Evolutionary conservation across 129 eudicot genomes (phyloP), one percentile per base, ranked within the genome.

Genomic region (Scalesia atractyloides): DNA sequence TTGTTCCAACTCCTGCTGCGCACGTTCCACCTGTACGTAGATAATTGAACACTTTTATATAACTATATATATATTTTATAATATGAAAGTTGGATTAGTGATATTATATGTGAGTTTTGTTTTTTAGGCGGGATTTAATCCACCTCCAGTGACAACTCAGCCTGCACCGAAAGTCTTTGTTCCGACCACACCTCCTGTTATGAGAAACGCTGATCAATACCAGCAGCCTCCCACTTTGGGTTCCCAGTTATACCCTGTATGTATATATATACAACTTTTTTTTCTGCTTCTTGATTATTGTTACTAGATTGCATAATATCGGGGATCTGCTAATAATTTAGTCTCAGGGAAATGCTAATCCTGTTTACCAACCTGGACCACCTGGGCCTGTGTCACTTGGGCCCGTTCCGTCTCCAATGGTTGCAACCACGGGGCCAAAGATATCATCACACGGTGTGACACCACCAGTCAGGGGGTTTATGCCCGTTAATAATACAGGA

Each of bases 191-290:
- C 88, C 87, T 22, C 95, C 95, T 36, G 44, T 70, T 53, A 74
- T 93, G 79, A 85, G 78, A 79, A 89, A 93, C 57, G 87, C 69
- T 12, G 95, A 84, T 78, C 90, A 84, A 69, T 93, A 93, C 82
- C 98, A 93, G 81, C 81, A 69, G 47, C 86, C 90, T 3, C 67
- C 86, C 51, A 82, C 97, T 63, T 76, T 87, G 83, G 91, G 84
- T 68, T 82, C 89, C 58, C 95, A 87, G 69, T 73, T 87, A 73
- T 87, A 87, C 75, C 87, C 87, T 17, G 94, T 87, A 85, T 54
- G 91, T 70, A 15, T 5, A 30, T 4, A 73, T 22, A 36, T 37
- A 14, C 2, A 26, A 1, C 8, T 22, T 64, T 50, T 14, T 9
- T 64, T 17, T 74, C 48, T 19, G 20, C 57, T 47, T 15, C 11